A percentile compares a stretch with the other conserved stretches of the same genome.
Evolutionary conservation across 2,329 filamentous ascomycete genomes (phyloP).

Genomic region (Proliferodiscus dingleyae): DNA sequence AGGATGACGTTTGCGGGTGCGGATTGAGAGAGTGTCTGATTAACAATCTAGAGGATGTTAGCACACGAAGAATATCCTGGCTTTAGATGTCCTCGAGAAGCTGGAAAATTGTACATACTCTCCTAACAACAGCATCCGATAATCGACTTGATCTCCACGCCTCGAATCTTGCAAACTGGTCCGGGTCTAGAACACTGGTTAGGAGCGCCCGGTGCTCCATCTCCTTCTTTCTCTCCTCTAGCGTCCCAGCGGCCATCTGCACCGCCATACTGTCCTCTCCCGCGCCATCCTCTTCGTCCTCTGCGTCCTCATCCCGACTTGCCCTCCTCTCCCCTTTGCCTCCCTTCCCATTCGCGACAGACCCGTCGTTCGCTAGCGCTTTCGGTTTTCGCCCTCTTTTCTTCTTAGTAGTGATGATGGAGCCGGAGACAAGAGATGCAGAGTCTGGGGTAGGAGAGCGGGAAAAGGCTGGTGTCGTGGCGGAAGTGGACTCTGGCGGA

Average conservation of each 20-base stretch:
- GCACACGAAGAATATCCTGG: too few species aligned
- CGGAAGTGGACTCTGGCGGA: slow-evolving; percentile 54
- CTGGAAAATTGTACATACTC: slow-evolving; percentile 40
- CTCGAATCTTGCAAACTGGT: slow-evolving; percentile 66
- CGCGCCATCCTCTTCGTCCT: slow-evolving; percentile 47
- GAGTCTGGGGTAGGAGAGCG: slow-evolving; percentile 64
- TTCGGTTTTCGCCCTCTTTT: slow-evolving; percentile 60
- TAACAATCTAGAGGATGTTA: slow-evolving; percentile 73
- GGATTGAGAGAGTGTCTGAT: slow-evolving; percentile 75
- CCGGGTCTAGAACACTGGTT: slow-evolving; percentile 58
- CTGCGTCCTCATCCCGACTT: slow-evolving; percentile 40
- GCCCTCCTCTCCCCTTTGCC: slow-evolving; percentile 38
- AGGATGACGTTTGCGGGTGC: slow-evolving; percentile 69
- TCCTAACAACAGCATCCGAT: slow-evolving; percentile 62
- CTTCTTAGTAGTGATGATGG: slow-evolving; percentile 52
- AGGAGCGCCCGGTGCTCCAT: slow-evolving; percentile 54
- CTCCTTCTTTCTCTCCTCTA: slow-evolving; percentile 64
- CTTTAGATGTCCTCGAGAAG: too few species aligned
- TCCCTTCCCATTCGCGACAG: slow-evolving; percentile 40
- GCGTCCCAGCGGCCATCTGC: slow-evolving; percentile 55
- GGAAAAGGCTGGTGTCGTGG: slow-evolving; percentile 39
- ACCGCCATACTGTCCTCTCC: slow-evolving; percentile 45
- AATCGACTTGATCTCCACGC: slow-evolving; percentile 66
- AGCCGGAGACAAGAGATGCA: slow-evolving; percentile 56
- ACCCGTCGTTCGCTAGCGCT: slow-evolving; percentile 47